phyloP scores from a whole-genome alignment of 1,139 yeast species.

The Yamadazyma dendronema region DNA sequence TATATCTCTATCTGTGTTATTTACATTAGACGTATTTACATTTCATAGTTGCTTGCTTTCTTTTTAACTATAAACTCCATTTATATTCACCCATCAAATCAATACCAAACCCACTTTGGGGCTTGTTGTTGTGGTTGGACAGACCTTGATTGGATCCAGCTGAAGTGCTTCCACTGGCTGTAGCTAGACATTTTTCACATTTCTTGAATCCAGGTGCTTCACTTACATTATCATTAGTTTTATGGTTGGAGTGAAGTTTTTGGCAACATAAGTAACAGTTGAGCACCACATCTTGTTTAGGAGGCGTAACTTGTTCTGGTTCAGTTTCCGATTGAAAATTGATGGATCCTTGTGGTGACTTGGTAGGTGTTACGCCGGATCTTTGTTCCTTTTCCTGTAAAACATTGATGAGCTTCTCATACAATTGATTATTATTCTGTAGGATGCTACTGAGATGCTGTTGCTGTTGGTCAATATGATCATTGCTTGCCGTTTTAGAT shows the following conservation, averaged over 20 bases:
- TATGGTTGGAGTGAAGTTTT: slow-evolving; percentile 6
- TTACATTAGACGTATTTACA: too few relatives aligned
- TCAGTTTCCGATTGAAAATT: neutral
- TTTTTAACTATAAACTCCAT: slow-evolving; percentile 24
- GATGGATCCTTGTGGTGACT: too few relatives aligned
- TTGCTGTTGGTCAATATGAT: neutral
- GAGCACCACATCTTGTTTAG: slow-evolving; percentile 16
- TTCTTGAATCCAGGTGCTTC: slow-evolving; percentile 6
- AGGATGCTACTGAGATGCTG: slow-evolving; percentile 1
- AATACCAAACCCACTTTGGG: slow-evolving; percentile 18
- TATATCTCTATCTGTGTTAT: too few relatives aligned
- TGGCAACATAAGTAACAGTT: slow-evolving; percentile 19
- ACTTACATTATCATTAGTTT: slow-evolving; percentile 1
- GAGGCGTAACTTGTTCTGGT: neutral
- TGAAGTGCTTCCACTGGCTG: slow-evolving; percentile 6
- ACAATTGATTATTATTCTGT: slow-evolving; percentile 15
- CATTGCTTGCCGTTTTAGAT: neutral
- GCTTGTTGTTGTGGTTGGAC: neutral
- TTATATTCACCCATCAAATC: slow-evolving; percentile 35
- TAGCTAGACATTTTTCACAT: slow-evolving; percentile 18
- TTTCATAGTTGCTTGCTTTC: too few relatives aligned
- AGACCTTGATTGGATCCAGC: slow-evolving; percentile 1
- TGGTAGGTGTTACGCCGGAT: too few relatives aligned
- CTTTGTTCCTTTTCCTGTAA: slow-evolving; percentile 5
- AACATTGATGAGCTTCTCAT: slow-evolving; percentile 14